phyloP scores from a whole-genome alignment of 306 rosid species.

The Lablab purpureus region DNA sequence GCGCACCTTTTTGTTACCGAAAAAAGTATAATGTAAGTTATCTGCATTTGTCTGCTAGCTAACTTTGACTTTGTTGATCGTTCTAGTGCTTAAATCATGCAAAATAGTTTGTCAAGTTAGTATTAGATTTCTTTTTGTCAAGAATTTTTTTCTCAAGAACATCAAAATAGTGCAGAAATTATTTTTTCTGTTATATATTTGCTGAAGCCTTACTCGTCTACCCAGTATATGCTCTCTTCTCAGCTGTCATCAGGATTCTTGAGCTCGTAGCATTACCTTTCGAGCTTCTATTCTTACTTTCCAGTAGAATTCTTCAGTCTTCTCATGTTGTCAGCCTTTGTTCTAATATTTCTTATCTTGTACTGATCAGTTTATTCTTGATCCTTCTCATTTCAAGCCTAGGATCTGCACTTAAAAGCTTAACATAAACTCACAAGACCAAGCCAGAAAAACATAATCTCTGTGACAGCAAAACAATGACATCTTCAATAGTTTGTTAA shows the following conservation, averaged over 20 bases:
- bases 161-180: not conserved
- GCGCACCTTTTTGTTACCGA: not conserved
- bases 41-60: slow-evolving; percentile 16
- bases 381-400: slow-evolving; percentile 13
- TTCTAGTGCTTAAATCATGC: not conserved
- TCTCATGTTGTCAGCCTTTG: not conserved
- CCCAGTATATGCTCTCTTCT: not conserved
- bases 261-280: not conserved
- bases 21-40: slow-evolving; percentile 5
- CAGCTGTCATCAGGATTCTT: not conserved
- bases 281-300: slow-evolving; percentile 10
- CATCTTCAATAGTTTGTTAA: not conserved
- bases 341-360: not conserved
- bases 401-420: not conserved
- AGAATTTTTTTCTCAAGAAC: not conserved
- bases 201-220: not conserved
- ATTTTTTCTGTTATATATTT: not conserved
- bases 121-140: not conserved
- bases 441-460: not conserved
- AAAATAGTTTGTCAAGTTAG: slow-evolving; percentile 13
- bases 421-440: slow-evolving; percentile 2
- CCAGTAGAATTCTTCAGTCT: not conserved
- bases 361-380: not conserved
- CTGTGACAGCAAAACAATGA: not conserved
- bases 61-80: not conserved